These are phyloP conservation scores for Erythrobasidium yunnanense DNA, from an alignment of 768 basidiomycete genomes.

Conservation along the genomic window DNA sequence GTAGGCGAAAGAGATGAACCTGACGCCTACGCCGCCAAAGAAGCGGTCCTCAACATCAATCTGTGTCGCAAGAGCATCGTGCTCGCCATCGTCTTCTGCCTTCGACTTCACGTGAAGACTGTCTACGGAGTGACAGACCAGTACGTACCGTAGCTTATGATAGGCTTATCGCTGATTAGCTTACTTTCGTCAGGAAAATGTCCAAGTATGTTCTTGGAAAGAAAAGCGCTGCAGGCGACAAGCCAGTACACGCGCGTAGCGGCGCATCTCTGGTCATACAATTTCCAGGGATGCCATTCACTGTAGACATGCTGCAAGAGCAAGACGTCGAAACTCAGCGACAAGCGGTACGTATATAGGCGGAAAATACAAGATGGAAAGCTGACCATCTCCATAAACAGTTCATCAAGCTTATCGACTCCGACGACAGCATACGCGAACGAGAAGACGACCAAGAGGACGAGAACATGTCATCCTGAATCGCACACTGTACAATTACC, in stretches of 20 bases:
- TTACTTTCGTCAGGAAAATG: constrained; percentile 59
- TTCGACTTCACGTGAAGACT: constrained; percentile 73
- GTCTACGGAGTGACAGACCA: constrained; percentile 83
- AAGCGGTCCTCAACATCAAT: constrained; percentile 2
- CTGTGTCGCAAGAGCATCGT: constrained; percentile 52
- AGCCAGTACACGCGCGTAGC: constrained; percentile 34
- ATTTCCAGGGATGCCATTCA: not conserved
- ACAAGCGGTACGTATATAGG: not conserved
- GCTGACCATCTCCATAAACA: not conserved
- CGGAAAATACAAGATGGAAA: not conserved
- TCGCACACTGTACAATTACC: not conserved
- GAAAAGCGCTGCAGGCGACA: constrained; percentile 81
- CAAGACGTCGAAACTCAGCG: not conserved
- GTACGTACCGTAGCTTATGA: constrained; percentile 38
- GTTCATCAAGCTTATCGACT: constrained; percentile 16
- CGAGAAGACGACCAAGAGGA: not conserved
- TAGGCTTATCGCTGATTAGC: too few species aligned
- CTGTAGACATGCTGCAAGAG: not conserved
- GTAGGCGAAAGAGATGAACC: not conserved
- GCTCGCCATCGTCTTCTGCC: constrained; percentile 70
- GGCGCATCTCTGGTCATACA: not conserved
- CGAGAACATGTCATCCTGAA: constrained; percentile 5
- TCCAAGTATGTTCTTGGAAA: constrained; percentile 74
- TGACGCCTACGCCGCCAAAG: too few species aligned
- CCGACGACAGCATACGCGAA: constrained; percentile 13